phyloP scores from a whole-genome alignment of 441 rosid species.

The Gossypium davidsonii region DNA sequence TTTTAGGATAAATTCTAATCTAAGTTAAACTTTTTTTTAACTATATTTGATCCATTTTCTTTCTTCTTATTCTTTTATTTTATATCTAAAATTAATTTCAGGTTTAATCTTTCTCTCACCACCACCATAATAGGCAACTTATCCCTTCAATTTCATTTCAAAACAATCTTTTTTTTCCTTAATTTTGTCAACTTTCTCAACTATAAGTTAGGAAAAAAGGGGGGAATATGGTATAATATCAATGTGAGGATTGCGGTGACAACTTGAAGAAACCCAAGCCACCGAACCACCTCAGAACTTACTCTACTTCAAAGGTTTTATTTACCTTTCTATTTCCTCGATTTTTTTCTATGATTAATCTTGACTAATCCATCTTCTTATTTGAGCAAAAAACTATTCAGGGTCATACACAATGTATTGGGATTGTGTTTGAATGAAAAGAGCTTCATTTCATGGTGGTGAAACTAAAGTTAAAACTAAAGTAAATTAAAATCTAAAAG shows the following conservation, averaged over 20 bases:
- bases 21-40: no score
- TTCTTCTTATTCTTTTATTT: no score
- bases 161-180: neutral
- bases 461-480: no score
- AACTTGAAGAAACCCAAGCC: constrained; percentile 87
- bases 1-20: no score
- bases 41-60: no score
- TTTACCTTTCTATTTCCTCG: neutral
- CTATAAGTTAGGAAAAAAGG: neutral
- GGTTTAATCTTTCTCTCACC: no score
- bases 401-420: constrained; percentile 70
- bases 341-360: neutral
- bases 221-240: constrained; percentile 76
- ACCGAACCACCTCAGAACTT: constrained; percentile 64
- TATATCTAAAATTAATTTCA: no score
- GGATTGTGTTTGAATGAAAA: no score
- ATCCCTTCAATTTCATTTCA: no score
- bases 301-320: constrained; percentile 67
- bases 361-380: neutral
- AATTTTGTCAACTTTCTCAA: neutral
- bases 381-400: constrained; percentile 63
- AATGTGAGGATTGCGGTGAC: constrained; percentile 93
- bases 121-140: neutral
- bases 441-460: no score
- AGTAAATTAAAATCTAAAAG: no score